A percentile compares a stretch with the other conserved stretches of the same genome.
phyloP scores from a whole-genome alignment of 495 filamentous ascomycete species.

The Clavariopsis aquatica region DNA sequence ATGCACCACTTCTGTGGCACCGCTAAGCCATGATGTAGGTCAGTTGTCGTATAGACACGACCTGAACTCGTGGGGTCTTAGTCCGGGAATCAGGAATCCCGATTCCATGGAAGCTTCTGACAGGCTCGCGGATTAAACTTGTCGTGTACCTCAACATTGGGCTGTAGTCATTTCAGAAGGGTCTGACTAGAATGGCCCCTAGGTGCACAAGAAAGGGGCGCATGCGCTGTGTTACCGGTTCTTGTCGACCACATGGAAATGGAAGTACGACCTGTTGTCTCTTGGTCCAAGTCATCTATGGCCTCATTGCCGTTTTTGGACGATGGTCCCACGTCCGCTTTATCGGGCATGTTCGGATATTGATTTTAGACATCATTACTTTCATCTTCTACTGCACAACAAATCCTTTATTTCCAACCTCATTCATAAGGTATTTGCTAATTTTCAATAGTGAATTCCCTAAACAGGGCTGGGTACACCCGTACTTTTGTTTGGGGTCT shows the following conservation, averaged over 20 bases:
- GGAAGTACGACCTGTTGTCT: not conserved
- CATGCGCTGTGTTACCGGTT: not conserved
- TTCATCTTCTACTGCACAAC: not conserved
- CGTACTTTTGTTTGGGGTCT: too few species aligned
- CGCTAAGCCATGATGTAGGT: constrained; percentile 4
- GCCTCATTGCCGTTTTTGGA: not conserved
- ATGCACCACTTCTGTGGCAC: constrained; percentile 1
- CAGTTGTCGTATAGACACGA: not conserved
- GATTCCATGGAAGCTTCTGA: constrained; percentile 8
- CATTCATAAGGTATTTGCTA: not conserved
- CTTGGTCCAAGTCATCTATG: not conserved
- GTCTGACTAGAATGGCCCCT: not conserved
- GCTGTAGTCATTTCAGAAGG: not conserved
- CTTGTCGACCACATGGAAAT: not conserved
- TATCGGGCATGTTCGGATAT: constrained; percentile 1
- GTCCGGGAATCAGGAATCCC: not conserved
- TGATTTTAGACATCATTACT: not conserved
- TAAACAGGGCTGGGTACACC: too few species aligned
- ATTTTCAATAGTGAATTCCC: not conserved
- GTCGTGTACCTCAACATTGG: not conserved
- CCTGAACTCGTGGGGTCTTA: constrained; percentile 9
- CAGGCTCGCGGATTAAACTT: not conserved
- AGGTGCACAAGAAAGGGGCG: not conserved
- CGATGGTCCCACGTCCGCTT: not conserved
- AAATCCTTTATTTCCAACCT: too few species aligned